These are phyloP conservation scores for Pythium dissotocum DNA, from an alignment of 352 stramenopile genomes.

Conservation along the genomic window DNA sequence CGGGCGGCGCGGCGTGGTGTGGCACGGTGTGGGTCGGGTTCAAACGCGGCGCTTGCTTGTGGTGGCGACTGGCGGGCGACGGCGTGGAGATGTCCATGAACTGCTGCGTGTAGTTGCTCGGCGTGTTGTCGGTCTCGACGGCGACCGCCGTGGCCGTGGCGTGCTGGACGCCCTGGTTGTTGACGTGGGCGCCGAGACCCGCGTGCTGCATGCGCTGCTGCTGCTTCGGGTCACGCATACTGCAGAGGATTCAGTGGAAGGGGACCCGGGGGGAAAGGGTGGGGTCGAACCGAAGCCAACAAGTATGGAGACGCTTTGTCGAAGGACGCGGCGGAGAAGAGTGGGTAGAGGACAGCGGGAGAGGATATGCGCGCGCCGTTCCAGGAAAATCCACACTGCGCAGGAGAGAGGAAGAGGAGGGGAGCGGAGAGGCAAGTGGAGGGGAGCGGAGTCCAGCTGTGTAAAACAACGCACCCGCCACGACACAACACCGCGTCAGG, in stretches of 20 bases:
- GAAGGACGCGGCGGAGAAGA: background rate
- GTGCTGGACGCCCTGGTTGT: background rate
- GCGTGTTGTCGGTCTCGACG: slow-evolving; percentile 45
- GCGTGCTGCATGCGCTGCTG: slow-evolving; percentile 46
- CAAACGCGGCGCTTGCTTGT: slow-evolving; percentile 18
- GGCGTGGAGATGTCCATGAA: slow-evolving; percentile 76
- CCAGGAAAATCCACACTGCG: background rate
- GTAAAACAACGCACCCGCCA: slow-evolving; percentile 19
- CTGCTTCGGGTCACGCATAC: slow-evolving; percentile 20
- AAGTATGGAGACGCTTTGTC: background rate
- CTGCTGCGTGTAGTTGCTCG: slow-evolving; percentile 42
- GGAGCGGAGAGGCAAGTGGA: background rate
- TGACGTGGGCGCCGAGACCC: slow-evolving; percentile 24
- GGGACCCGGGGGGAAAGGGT: background rate
- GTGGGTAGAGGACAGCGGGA: slow-evolving; percentile 4
- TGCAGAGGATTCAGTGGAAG: too few relatives aligned
- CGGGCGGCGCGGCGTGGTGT: background rate
- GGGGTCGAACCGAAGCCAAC: background rate
- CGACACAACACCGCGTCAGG: background rate
- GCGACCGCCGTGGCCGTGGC: slow-evolving; percentile 7
- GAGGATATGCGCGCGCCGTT: slow-evolving; percentile 6
- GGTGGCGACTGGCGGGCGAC: slow-evolving; percentile 33
- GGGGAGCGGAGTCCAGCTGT: background rate
- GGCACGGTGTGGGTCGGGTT: slow-evolving; percentile 17
- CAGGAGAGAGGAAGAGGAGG: background rate